A percentile compares a stretch with the other conserved stretches of the same genome.
Conservation (phyloP, 164 flowering plant genomes). For the Annona squamosa region DNA sequence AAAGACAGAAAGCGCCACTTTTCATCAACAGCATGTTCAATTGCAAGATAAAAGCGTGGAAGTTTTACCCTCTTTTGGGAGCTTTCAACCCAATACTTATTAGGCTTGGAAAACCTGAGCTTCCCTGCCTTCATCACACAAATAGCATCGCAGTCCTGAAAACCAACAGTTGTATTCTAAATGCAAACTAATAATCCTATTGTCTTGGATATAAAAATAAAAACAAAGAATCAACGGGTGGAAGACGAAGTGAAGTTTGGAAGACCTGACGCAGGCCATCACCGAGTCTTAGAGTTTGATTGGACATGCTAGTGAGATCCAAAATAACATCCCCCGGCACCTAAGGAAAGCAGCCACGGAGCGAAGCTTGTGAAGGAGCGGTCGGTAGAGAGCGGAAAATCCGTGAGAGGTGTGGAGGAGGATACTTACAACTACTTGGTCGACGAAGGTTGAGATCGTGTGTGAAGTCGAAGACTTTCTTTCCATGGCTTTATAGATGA, state of each 20-base stretch:
- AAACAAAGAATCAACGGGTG: neutral
- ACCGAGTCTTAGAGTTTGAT: slow-evolving; percentile 82
- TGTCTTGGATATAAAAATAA: neutral
- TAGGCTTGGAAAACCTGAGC: slow-evolving; percentile 71
- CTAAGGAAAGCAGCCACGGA: slow-evolving; percentile 20
- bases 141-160: slow-evolving; percentile 77
- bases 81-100: slow-evolving; percentile 95
- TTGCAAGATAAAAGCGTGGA: neutral
- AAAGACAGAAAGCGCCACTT: neutral
- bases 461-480: neutral
- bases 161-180: slow-evolving; percentile 3
- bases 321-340: slow-evolving; percentile 88
- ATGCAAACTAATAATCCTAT: neutral
- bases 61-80: slow-evolving; percentile 83
- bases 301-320: slow-evolving; percentile 60
- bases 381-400: neutral
- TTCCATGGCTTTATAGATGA: neutral
- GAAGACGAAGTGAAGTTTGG: neutral
- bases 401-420: neutral
- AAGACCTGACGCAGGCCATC: slow-evolving; percentile 82
- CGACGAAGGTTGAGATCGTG: slow-evolving; percentile 26
- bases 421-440: slow-evolving; percentile 40
- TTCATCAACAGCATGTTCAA: neutral
- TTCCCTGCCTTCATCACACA: slow-evolving; percentile 66
- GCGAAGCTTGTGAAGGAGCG: neutral